A percentile compares a stretch with the other conserved stretches of the same genome.
These are phyloP conservation scores for Sambucus nigra DNA, from an alignment of 129 eudicot genomes.

Conservation along the genomic window DNA sequence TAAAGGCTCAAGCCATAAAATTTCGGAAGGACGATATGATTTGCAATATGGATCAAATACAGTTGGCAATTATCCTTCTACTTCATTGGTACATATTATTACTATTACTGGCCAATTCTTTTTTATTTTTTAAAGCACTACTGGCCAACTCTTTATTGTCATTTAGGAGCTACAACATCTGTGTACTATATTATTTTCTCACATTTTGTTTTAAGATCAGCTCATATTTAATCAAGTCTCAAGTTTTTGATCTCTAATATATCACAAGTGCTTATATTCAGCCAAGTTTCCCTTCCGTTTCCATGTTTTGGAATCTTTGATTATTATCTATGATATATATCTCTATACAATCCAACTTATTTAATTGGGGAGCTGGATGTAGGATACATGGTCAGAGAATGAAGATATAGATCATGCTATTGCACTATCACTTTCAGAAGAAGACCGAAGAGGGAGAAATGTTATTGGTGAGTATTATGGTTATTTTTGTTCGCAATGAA, in stretches of 20 bases:
- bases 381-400: constrained; percentile 48
- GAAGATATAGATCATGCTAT: constrained; percentile 70
- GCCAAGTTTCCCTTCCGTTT: background rate
- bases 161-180: too few relatives aligned
- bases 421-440: constrained; percentile 69
- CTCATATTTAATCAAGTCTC: too few relatives aligned
- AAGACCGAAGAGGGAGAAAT: constrained; percentile 34
- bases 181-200: too few relatives aligned
- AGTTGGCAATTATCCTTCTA: constrained; percentile 51
- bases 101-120: background rate
- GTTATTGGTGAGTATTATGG: constrained; percentile 41
- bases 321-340: too few relatives aligned
- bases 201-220: too few relatives aligned
- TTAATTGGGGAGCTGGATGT: constrained; percentile 16
- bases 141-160: too few relatives aligned
- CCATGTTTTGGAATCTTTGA: constrained; percentile 2
- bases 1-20: constrained; percentile 52
- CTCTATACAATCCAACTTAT: background rate
- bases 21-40: constrained; percentile 57
- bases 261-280: constrained; percentile 1
- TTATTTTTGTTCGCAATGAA: constrained; percentile 1
- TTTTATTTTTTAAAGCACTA: too few relatives aligned
- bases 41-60: constrained; percentile 46
- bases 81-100: constrained; percentile 46
- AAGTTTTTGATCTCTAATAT: too few relatives aligned